A percentile compares a stretch with the other conserved stretches of the same genome.
These are phyloP conservation scores for Poterioochromonas sp. DNA, from an alignment of 352 stramenopile genomes.

Conservation along the genomic window DNA sequence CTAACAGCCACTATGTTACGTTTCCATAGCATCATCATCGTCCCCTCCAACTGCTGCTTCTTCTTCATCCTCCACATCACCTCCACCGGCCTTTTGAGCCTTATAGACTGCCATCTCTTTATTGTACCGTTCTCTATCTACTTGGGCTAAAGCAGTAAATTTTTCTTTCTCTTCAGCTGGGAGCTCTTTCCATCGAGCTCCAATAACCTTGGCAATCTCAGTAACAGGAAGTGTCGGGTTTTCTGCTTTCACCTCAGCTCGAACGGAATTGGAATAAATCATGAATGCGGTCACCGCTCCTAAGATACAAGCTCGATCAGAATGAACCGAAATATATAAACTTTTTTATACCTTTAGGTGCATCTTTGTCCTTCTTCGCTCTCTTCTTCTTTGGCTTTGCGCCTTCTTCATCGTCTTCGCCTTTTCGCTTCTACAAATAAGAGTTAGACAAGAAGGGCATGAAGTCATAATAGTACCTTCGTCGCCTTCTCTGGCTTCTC, in stretches of 20 bases:
- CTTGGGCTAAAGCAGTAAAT: background rate
- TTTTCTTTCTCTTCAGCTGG: conserved; percentile 3
- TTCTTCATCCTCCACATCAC: no score
- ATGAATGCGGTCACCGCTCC: background rate
- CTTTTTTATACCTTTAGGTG: conserved; percentile 5
- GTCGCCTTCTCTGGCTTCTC: conserved; percentile 41
- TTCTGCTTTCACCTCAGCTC: conserved; percentile 9
- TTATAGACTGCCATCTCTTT: no score
- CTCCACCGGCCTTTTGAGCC: no score
- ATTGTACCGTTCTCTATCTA: background rate
- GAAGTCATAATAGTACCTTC: no score
- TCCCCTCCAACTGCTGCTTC: no score
- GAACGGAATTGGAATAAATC: background rate
- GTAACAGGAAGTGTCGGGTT: background rate
- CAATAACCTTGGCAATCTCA: background rate
- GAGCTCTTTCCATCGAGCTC: background rate
- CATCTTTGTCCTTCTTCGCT: conserved; percentile 10
- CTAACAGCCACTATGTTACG: no score
- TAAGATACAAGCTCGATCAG: no score
- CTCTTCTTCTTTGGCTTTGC: conserved; percentile 39
- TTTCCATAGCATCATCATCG: no score
- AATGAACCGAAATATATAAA: no score
- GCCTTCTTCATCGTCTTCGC: conserved; percentile 39
- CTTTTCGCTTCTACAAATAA: no score
- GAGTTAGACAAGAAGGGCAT: no score